Conservation (phyloP, 352 stramenopile genomes). For the Globisporangium paddicum region DNA sequence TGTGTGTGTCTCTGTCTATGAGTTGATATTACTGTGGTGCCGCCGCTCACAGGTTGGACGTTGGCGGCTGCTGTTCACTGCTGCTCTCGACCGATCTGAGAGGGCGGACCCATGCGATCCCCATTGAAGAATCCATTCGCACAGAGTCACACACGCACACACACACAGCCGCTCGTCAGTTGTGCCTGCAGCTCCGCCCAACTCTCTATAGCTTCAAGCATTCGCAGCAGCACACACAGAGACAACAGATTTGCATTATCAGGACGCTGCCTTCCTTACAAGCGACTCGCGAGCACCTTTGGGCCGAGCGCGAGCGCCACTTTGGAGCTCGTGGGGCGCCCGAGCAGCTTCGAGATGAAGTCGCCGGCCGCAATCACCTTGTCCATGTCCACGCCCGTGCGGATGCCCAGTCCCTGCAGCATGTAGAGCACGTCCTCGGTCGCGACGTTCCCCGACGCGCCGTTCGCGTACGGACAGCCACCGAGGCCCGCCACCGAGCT, state of each 20-base stretch:
- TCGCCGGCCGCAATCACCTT: conserved; percentile 88
- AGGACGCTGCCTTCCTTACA: conserved; percentile 34
- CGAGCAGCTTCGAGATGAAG: conserved; percentile 87
- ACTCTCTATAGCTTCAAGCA: background rate
- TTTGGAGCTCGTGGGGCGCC: conserved; percentile 82
- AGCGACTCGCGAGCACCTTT: conserved; percentile 33
- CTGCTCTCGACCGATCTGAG: background rate
- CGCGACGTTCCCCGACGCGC: conserved; percentile 95
- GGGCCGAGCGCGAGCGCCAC: conserved; percentile 65
- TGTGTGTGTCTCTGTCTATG: background rate
- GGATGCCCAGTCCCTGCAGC: conserved; percentile 92
- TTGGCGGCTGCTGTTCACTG: background rate
- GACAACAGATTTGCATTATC: background rate
- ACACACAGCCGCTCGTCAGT: background rate
- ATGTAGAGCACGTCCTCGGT: conserved; percentile 98
- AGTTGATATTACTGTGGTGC: background rate
- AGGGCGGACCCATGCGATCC: background rate
- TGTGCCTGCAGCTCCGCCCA: background rate
- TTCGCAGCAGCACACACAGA: background rate
- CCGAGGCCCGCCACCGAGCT: conserved; percentile 94
- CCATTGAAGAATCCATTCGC: background rate
- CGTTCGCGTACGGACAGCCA: conserved; percentile 95
- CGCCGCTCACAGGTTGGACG: background rate
- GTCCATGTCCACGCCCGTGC: conserved; percentile 92
- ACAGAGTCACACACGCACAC: conserved; percentile 3